Conservation (phyloP, 78 protist genomes). For the Parvularia atlantis region DNA sequence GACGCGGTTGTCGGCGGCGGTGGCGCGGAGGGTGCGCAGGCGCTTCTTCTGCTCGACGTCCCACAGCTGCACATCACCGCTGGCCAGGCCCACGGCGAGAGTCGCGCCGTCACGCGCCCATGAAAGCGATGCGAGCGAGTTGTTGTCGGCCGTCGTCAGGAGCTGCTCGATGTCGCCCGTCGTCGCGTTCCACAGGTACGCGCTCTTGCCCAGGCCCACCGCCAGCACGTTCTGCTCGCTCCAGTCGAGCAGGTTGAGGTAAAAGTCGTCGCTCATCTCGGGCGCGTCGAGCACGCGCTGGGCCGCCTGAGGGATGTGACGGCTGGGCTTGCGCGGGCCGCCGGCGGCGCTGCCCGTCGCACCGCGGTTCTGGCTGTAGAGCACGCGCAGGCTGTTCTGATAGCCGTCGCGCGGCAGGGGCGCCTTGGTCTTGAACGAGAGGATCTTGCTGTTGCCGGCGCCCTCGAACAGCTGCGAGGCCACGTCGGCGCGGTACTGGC, state of each 20-base stretch:
- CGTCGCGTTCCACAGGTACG: constrained; percentile 96
- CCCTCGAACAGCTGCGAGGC: neutral
- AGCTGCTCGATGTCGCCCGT: constrained; percentile 69
- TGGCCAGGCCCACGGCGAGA: constrained; percentile 91
- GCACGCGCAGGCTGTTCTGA: constrained; percentile 31
- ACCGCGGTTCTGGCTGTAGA: constrained; percentile 37
- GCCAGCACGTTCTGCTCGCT: constrained; percentile 70
- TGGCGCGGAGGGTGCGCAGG: constrained; percentile 32
- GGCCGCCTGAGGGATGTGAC: too few relatives aligned
- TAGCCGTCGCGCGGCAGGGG: constrained; percentile 32
- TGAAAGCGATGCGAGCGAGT: constrained; percentile 45
- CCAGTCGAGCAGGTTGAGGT: constrained; percentile 98
- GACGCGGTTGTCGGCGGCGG: constrained; percentile 51
- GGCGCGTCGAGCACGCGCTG: constrained; percentile 95
- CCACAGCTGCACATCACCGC: constrained; percentile 78
- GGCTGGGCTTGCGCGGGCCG: too few relatives aligned
- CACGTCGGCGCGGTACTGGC: neutral
- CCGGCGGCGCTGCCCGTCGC: too few relatives aligned
- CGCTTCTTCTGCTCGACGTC: constrained; percentile 53
- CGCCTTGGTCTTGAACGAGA: constrained; percentile 66
- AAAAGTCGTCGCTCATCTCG: constrained; percentile 91
- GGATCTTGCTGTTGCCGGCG: constrained; percentile 33
- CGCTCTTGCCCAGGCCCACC: constrained; percentile 87
- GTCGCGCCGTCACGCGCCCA: constrained; percentile 68
- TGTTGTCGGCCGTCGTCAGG: constrained; percentile 10